Conservation (phyloP, 1,284 basidiomycete species). For the Cutaneotrichosporon dermatis region DNA sequence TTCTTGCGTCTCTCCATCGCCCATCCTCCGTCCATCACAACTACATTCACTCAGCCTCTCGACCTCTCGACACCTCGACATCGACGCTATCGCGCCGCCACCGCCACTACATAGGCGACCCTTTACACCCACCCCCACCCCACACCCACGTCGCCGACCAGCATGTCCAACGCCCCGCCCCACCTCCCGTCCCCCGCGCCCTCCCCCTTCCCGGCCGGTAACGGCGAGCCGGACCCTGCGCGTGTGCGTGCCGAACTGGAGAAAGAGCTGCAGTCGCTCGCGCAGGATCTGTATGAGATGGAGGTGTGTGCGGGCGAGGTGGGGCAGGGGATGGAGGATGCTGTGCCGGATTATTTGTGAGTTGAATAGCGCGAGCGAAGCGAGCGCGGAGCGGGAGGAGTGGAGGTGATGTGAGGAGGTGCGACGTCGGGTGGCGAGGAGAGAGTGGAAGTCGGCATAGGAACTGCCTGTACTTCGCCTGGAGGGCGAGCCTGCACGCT, state of each 20-base stretch:
- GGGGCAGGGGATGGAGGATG: conserved; percentile 31
- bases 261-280: conserved; percentile 28
- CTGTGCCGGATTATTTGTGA: conserved; percentile 37
- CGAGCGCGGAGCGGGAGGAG: no score
- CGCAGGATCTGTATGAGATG: conserved; percentile 45
- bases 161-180: background rate
- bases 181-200: conserved; percentile 36
- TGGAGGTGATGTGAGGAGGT: no score
- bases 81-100: no score
- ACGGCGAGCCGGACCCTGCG: conserved; percentile 21
- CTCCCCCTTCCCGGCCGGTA: conserved; percentile 21
- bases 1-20: conserved; percentile 11
- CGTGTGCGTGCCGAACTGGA: conserved; percentile 34
- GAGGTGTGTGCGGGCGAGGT: conserved; percentile 47
- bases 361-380: conserved; percentile 5
- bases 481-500: no score
- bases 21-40: conserved; percentile 1
- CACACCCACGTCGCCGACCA: background rate
- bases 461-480: no score
- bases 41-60: background rate
- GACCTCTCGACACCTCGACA: no score
- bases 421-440: no score
- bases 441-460: no score
- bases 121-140: no score
- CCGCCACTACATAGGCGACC: no score